These are phyloP conservation scores for Boletus tomentosulus DNA, from an alignment of 768 basidiomycete species.

Conservation along the genomic window DNA sequence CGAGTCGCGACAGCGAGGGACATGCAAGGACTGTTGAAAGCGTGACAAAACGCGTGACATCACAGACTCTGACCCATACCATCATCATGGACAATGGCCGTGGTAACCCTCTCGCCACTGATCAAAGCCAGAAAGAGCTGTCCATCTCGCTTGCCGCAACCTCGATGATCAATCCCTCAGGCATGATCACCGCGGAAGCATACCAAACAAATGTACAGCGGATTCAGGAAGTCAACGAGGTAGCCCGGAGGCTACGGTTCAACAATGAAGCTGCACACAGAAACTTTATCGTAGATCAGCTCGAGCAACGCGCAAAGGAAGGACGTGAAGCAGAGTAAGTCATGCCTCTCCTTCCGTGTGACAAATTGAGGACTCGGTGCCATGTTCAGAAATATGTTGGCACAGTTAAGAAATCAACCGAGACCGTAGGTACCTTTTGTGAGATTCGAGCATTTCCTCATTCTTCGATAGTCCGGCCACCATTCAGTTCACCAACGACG, in stretches of 20 bases:
- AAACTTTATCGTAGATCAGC: constrained; percentile 32
- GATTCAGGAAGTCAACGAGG: constrained; percentile 30
- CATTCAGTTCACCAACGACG: constrained; percentile 12
- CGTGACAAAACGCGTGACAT: constrained; percentile 18
- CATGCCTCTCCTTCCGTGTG: background rate
- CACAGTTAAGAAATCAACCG: constrained; percentile 11
- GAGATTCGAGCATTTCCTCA: background rate
- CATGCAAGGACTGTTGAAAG: constrained; percentile 10
- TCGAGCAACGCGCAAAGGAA: constrained; percentile 35
- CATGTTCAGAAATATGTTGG: constrained; percentile 19
- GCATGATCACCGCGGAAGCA: constrained; percentile 14
- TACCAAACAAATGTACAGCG: constrained; percentile 24
- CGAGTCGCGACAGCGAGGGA: constrained; percentile 2
- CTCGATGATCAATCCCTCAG: constrained; percentile 23
- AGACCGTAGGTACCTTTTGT: constrained; percentile 12
- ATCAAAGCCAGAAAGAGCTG: constrained; percentile 8
- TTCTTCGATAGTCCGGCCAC: constrained; percentile 10
- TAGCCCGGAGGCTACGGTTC: constrained; percentile 26
- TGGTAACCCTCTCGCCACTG: background rate
- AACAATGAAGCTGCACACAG: constrained; percentile 41
- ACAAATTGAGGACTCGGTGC: constrained; percentile 1
- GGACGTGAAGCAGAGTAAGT: constrained; percentile 46
- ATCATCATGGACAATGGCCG: constrained; percentile 17
- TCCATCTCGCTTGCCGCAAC: constrained; percentile 20
- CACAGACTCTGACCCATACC: background rate